phyloP scores from a whole-genome alignment of 2,329 filamentous ascomycete species.

The Tolypocladium guangdongense region DNA sequence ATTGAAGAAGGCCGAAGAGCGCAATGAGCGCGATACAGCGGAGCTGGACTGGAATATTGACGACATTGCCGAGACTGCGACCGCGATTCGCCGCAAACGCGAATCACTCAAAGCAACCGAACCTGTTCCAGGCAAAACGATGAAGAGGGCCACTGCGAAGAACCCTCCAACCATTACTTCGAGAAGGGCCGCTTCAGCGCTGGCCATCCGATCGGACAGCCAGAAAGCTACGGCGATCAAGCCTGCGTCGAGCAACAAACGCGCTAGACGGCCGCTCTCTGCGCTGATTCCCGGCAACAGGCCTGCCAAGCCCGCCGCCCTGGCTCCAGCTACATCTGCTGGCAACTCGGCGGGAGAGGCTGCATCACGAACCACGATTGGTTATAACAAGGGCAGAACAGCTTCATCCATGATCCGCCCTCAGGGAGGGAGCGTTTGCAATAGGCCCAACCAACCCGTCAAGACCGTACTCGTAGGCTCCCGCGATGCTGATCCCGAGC shows the following conservation, averaged over 20 bases:
- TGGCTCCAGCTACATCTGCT: constrained; percentile 37
- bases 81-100: neutral
- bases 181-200: constrained; percentile 40
- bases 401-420: constrained; percentile 34
- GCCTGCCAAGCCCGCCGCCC: constrained; percentile 24
- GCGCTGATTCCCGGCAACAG: constrained; percentile 19
- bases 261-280: constrained; percentile 15
- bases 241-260: neutral
- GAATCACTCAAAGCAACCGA: neutral
- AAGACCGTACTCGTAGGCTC: constrained; percentile 8
- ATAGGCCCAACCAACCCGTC: constrained; percentile 5
- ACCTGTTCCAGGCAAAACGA: neutral
- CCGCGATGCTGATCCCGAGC: constrained; percentile 12
- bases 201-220: constrained; percentile 21
- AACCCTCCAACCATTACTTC: constrained; percentile 25
- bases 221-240: neutral
- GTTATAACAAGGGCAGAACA: constrained; percentile 68
- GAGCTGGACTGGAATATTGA: constrained; percentile 49
- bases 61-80: constrained; percentile 38
- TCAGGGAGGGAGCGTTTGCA: constrained; percentile 7
- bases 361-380: constrained; percentile 70
- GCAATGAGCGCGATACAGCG: constrained; percentile 56
- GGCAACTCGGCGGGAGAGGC: constrained; percentile 51
- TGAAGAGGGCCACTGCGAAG: constrained; percentile 6
- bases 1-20: constrained; percentile 50